Evolutionary conservation across 2,329 filamentous ascomycete species (phyloP).

Genomic region (Ophiosphaerella herpotricha): DNA sequence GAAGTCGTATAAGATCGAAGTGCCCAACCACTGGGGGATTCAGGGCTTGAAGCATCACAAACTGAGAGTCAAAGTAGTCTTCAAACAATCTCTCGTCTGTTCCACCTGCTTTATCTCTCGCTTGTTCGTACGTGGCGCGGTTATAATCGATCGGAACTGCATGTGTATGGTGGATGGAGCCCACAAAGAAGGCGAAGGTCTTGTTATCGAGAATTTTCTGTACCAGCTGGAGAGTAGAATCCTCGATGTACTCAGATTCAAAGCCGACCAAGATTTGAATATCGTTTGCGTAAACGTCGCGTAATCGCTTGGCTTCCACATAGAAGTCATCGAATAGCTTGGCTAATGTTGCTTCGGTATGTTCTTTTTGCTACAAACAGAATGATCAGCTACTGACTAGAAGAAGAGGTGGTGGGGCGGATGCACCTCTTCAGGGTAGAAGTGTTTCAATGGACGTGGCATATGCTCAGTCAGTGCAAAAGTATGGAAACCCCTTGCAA

Average conservation of each 20-base stretch:
- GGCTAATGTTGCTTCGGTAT: constrained; percentile 39
- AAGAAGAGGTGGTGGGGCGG: not conserved
- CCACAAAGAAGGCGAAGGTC: constrained; percentile 85
- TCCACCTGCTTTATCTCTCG: constrained; percentile 60
- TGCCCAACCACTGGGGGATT: constrained; percentile 83
- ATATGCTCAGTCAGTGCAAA: constrained; percentile 96
- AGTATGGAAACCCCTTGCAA: constrained; percentile 75
- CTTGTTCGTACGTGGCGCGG: constrained; percentile 65
- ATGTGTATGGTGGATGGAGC: constrained; percentile 88
- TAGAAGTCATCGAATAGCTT: constrained; percentile 73
- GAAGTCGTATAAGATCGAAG: constrained; percentile 86
- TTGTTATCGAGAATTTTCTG: constrained; percentile 62
- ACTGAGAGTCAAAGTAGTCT: constrained; percentile 87
- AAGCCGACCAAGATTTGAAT: constrained; percentile 88
- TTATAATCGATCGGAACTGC: constrained; percentile 90
- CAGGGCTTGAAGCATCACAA: constrained; percentile 74
- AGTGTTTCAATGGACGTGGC: constrained; percentile 76
- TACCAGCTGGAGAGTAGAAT: constrained; percentile 66
- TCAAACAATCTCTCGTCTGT: constrained; percentile 69
- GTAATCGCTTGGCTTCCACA: constrained; percentile 73
- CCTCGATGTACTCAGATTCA: constrained; percentile 89
- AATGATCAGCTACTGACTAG: constrained; percentile 11
- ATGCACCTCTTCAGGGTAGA: constrained; percentile 87
- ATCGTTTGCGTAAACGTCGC: constrained; percentile 67
- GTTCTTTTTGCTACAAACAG: constrained; percentile 16